These are phyloP conservation scores for Pythium sp. DNA, from an alignment of 352 stramenopile species.

Conservation along the genomic window DNA sequence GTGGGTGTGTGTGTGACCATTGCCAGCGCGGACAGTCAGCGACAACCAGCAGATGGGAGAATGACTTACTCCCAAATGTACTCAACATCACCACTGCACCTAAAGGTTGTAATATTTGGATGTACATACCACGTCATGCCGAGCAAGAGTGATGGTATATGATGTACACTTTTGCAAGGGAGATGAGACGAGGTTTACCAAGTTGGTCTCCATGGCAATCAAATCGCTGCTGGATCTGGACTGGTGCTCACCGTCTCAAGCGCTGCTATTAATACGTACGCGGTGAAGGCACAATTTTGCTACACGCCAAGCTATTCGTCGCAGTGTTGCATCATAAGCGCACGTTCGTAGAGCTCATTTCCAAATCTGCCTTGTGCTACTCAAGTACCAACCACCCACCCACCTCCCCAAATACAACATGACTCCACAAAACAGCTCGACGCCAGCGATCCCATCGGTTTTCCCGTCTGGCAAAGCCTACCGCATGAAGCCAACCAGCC, in stretches of 20 bases:
- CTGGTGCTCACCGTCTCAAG: not conserved
- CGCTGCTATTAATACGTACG: not conserved
- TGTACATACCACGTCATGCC: not conserved
- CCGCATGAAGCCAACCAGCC: constrained; percentile 13
- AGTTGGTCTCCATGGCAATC: not conserved
- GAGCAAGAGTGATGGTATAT: not conserved
- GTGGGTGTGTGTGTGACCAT: not conserved
- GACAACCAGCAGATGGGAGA: not conserved
- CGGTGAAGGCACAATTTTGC: not conserved
- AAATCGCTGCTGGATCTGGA: not conserved
- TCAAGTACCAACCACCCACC: not conserved
- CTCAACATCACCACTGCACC: not conserved
- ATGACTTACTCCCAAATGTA: not conserved
- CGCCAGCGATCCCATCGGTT: constrained; percentile 13
- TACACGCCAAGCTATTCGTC: not conserved
- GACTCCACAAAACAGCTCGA: not conserved
- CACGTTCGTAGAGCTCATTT: not conserved
- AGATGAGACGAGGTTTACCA: not conserved
- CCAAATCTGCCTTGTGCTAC: not conserved
- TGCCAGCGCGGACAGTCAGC: not conserved
- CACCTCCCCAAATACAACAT: not conserved
- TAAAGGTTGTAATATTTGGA: not conserved
- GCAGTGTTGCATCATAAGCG: not conserved
- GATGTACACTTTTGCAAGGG: not conserved
- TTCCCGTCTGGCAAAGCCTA: constrained; percentile 23